phyloP scores from a whole-genome alignment of 176 grass and related monocot species.

The Thalia dealbata region DNA sequence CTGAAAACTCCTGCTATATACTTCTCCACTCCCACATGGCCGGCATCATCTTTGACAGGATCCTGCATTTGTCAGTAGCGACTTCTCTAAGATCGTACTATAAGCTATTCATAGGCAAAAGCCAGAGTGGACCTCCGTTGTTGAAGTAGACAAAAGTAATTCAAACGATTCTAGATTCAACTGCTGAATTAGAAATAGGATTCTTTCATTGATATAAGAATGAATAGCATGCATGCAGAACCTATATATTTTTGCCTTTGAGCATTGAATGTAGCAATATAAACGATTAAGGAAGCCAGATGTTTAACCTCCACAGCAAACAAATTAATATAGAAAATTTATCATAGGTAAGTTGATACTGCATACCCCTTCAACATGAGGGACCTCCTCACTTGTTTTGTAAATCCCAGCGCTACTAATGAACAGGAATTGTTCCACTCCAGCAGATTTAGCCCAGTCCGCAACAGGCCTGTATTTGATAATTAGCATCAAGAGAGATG shows the following conservation, averaged over 20 bases:
- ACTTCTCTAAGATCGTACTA: not conserved
- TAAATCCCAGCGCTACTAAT: conserved; percentile 91
- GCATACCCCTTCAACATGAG: conserved; percentile 80
- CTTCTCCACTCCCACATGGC: conserved; percentile 75
- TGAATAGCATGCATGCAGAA: not conserved
- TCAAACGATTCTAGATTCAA: not conserved
- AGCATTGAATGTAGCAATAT: no score
- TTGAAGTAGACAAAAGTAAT: not conserved
- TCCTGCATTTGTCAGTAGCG: conserved; percentile 33
- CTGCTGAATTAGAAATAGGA: not conserved
- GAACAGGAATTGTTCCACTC: conserved; percentile 70
- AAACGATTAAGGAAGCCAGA: no score
- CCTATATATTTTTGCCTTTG: no score
- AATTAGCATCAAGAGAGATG: conserved; percentile 14
- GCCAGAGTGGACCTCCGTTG: not conserved
- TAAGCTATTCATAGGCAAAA: not conserved
- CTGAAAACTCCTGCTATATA: conserved; percentile 57
- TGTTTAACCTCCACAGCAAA: not conserved
- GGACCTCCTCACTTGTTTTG: conserved; percentile 42
- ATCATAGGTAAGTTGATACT: not conserved
- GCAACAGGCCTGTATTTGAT: conserved; percentile 53
- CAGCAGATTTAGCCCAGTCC: conserved; percentile 73
- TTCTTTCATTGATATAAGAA: not conserved
- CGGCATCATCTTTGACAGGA: conserved; percentile 66
- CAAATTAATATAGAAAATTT: not conserved